phyloP scores from a whole-genome alignment of 2,329 filamentous ascomycete species.

The Cladosporium cucumerinum region DNA sequence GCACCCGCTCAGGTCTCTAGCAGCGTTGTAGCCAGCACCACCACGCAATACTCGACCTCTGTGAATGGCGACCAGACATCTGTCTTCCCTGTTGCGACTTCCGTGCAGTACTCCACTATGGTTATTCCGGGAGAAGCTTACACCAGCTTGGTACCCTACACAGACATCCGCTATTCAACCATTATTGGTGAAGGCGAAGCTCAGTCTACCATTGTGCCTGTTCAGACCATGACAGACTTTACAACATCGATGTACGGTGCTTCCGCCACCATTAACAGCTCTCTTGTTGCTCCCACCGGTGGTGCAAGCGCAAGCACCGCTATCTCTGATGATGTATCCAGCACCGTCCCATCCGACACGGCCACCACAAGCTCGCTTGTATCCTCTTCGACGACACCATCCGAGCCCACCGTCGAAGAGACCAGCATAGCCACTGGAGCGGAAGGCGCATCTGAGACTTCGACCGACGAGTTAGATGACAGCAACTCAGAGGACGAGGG shows the following conservation, averaged over 20 bases:
- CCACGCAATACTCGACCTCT: slow-evolving; percentile 5
- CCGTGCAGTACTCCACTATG: slow-evolving; percentile 8
- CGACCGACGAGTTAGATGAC: background rate
- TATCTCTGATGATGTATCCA: background rate
- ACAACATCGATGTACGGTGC: background rate
- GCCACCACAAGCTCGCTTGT: slow-evolving; percentile 37
- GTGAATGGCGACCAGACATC: slow-evolving; percentile 6
- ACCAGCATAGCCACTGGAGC: background rate
- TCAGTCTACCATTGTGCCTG: background rate
- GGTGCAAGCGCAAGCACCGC: background rate
- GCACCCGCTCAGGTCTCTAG: background rate
- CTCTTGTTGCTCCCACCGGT: background rate
- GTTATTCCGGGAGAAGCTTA: background rate
- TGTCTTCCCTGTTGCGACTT: slow-evolving; percentile 6
- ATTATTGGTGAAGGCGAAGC: background rate
- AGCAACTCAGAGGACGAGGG: background rate
- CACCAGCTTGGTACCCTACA: background rate
- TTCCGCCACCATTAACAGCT: background rate
- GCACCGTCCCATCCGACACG: slow-evolving; percentile 51
- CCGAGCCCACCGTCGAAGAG: background rate
- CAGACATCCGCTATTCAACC: slow-evolving; percentile 3
- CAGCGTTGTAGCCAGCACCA: slow-evolving; percentile 2
- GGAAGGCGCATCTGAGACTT: background rate
- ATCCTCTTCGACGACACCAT: background rate
- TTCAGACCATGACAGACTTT: slow-evolving; percentile 1